phyloP scores from a whole-genome alignment of 1,284 basidiomycete genomes.

The Meira miltonrushii region DNA sequence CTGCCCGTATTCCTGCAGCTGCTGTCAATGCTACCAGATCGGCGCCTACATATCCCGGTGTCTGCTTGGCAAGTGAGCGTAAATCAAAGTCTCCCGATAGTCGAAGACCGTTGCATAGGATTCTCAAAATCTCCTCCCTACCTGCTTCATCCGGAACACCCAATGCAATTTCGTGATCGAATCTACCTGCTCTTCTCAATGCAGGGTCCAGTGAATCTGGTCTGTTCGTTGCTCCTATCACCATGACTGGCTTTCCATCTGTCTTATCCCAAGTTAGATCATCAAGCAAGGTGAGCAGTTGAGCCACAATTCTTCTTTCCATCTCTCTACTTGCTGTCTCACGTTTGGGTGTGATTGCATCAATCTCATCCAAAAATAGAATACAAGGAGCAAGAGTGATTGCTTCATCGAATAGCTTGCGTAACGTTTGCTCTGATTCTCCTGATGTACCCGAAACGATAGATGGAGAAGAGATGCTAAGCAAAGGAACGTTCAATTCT shows the following conservation, averaged over 20 bases:
- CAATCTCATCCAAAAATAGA: constrained; percentile 73
- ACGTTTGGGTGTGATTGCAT: constrained; percentile 93
- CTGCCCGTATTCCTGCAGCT: constrained; percentile 89
- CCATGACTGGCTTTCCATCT: constrained; percentile 65
- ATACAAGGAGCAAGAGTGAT: constrained; percentile 46
- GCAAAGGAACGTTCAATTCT: constrained; percentile 72
- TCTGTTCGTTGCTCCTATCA: constrained; percentile 92
- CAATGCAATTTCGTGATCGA: constrained; percentile 97
- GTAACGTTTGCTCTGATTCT: constrained; percentile 88
- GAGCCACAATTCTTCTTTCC: constrained; percentile 93
- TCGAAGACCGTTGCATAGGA: constrained; percentile 39
- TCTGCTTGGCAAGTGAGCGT: constrained; percentile 74
- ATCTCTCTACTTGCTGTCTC: constrained; percentile 89
- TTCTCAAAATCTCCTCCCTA: constrained; percentile 62
- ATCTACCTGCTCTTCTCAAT: constrained; percentile 82
- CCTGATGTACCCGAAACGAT: constrained; percentile 97
- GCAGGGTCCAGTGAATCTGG: constrained; percentile 92
- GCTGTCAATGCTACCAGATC: constrained; percentile 85
- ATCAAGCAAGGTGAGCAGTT: constrained; percentile 95
- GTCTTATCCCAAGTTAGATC: constrained; percentile 83
- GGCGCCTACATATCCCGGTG: constrained; percentile 94
- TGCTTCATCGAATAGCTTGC: constrained; percentile 79
- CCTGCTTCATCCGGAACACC: constrained; percentile 80
- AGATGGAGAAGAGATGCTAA: constrained; percentile 85
- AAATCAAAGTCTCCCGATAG: constrained; percentile 76